These are phyloP conservation scores for Croton setiger DNA, from an alignment of 441 rosid genomes.

Conservation along the genomic window DNA sequence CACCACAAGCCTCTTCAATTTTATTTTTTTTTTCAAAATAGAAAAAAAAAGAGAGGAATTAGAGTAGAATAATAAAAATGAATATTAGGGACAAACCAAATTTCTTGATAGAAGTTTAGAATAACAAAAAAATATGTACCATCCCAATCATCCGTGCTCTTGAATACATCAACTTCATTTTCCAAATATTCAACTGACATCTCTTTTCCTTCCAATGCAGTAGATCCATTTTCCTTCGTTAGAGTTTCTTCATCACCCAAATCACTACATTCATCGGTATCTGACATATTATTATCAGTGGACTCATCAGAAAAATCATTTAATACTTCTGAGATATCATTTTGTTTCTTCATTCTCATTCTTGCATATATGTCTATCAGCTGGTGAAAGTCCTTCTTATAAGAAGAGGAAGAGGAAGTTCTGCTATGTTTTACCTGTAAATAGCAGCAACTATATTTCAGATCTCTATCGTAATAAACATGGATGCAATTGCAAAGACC, in stretches of 20 bases:
- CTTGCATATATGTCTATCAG: slow-evolving; percentile 46
- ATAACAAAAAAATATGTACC: slow-evolving; percentile 46
- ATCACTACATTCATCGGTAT: slow-evolving; percentile 32
- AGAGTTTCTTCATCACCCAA: slow-evolving; percentile 38
- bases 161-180: slow-evolving; percentile 64
- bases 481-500: not conserved
- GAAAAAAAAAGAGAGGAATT: slow-evolving; percentile 9
- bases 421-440: slow-evolving; percentile 78
- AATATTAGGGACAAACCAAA: slow-evolving; percentile 4
- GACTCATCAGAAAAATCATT: slow-evolving; percentile 31
- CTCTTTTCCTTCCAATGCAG: slow-evolving; percentile 33
- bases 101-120: slow-evolving; percentile 8
- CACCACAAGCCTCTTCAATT: slow-evolving; percentile 70
- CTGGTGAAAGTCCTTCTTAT: slow-evolving; percentile 50
- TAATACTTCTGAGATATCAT: slow-evolving; percentile 25
- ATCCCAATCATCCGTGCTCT: slow-evolving; percentile 76
- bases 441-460: slow-evolving; percentile 22
- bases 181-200: slow-evolving; percentile 68
- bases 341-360: slow-evolving; percentile 39
- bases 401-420: slow-evolving; percentile 62
- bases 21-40: not conserved
- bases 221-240: slow-evolving; percentile 32
- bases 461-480: not conserved
- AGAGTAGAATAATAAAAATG: slow-evolving; percentile 5
- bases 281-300: slow-evolving; percentile 16